Percentiles rank a stretch among this genome's conserved stretches.
Conservation (phyloP, 768 basidiomycete species). For the Pleurotus salmoneostramineus region DNA sequence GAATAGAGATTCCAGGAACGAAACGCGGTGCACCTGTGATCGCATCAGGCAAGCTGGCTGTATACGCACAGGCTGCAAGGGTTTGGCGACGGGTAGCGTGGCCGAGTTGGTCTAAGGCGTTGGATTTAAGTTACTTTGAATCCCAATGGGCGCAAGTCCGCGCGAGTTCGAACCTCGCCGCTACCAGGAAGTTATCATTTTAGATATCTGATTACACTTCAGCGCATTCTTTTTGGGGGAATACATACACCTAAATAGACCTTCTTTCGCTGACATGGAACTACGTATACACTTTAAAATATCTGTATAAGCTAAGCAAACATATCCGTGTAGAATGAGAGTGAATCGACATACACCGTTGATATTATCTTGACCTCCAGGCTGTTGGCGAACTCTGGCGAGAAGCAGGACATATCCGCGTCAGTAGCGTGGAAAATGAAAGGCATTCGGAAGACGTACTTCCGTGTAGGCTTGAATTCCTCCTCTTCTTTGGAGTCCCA, state of each 20-base stretch:
- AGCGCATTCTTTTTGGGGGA: not conserved
- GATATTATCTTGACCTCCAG: constrained; percentile 65
- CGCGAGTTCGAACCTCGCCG: constrained; percentile 93
- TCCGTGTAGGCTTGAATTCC: constrained; percentile 67
- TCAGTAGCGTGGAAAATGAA: too few species aligned
- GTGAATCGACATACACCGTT: constrained; percentile 26
- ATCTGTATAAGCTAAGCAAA: constrained; percentile 11
- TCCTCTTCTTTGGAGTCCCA: constrained; percentile 42
- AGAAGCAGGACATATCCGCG: not conserved
- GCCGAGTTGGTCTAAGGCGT: constrained; percentile 92
- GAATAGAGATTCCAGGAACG: not conserved
- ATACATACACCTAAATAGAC: too few species aligned
- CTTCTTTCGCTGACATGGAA: not conserved
- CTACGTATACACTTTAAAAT: constrained; percentile 11
- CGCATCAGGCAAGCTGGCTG: not conserved
- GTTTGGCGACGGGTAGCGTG: constrained; percentile 31
- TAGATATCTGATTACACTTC: not conserved
- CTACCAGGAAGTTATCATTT: constrained; percentile 41
- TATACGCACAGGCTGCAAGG: not conserved
- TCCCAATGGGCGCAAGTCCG: constrained; percentile 82
- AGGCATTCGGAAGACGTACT: constrained; percentile 40
- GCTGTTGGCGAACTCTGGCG: constrained; percentile 59
- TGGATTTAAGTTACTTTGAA: constrained; percentile 76
- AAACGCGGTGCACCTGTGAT: not conserved
- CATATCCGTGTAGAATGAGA: not conserved